These are phyloP conservation scores for Clavispora carvajalis DNA, from an alignment of 805 yeast species.

Conservation along the genomic window DNA sequence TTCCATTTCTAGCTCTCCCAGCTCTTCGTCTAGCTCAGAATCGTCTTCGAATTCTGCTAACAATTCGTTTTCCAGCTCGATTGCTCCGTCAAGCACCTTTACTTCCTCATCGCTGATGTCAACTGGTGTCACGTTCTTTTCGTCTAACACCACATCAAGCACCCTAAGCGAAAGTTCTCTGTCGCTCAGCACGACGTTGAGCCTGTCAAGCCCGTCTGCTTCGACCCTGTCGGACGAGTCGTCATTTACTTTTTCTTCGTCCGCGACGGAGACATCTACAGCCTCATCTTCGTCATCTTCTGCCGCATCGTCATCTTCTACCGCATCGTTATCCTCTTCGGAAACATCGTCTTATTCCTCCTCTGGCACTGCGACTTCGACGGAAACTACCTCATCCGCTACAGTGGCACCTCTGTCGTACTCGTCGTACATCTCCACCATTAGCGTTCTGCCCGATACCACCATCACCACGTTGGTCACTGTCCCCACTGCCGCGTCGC, in stretches of 20 bases:
- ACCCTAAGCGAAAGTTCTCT: neutral
- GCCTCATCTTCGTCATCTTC: slow-evolving; percentile 1
- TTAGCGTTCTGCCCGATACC: slow-evolving; percentile 23
- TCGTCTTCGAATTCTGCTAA: no score
- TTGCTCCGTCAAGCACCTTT: neutral
- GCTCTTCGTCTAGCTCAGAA: no score
- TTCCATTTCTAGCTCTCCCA: no score
- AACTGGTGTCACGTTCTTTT: neutral
- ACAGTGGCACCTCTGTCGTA: slow-evolving; percentile 3
- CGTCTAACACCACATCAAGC: slow-evolving; percentile 1
- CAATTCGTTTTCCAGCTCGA: neutral
- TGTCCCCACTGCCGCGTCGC: slow-evolving; percentile 30
- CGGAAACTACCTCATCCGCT: neutral
- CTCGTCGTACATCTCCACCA: slow-evolving; percentile 15
- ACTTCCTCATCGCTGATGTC: neutral
- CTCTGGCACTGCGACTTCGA: no score
- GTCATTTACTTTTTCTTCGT: slow-evolving; percentile 1
- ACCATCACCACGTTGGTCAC: slow-evolving; percentile 38
- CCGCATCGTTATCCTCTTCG: slow-evolving; percentile 1
- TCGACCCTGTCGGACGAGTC: neutral
- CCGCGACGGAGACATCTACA: slow-evolving; percentile 4
- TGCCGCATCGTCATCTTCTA: neutral
- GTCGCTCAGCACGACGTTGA: neutral
- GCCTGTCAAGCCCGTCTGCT: slow-evolving; percentile 16
- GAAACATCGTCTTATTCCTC: slow-evolving; percentile 1